phyloP scores from a whole-genome alignment of 345 rosid genomes.

The Eucalyptus coolabah region DNA sequence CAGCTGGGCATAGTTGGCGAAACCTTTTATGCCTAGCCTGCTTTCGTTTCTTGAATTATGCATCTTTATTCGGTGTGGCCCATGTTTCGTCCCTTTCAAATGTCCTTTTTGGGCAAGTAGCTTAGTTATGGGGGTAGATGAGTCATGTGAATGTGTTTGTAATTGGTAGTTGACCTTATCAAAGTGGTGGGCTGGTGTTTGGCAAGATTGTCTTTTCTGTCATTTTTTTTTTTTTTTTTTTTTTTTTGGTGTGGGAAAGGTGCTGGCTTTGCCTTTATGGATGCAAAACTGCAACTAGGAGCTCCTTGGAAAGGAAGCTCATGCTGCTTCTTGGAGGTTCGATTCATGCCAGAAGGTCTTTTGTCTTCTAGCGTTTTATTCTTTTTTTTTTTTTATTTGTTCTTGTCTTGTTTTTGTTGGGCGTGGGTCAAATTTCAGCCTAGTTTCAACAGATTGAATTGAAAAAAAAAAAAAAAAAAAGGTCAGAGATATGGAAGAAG shows the following conservation, averaged over 20 bases:
- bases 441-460: not conserved
- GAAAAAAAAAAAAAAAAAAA: fast-evolving
- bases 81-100: not conserved
- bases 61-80: not conserved
- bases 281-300: not conserved
- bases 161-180: not conserved
- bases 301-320: not conserved
- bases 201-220: not conserved
- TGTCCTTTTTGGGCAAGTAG: not conserved
- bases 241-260: not conserved
- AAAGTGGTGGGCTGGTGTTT: not conserved
- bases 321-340: not conserved
- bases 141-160: not conserved
- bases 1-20: not conserved
- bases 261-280: not conserved
- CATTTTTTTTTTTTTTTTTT: too few species aligned
- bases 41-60: not conserved
- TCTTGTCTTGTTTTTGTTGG: not conserved
- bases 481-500: not conserved
- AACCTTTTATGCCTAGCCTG: not conserved
- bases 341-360: not conserved
- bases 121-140: not conserved
- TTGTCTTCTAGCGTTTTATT: not conserved
- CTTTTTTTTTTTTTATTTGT: not conserved
- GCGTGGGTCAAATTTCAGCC: not conserved